Conservation (phyloP, 2,329 filamentous ascomycete genomes). For the Blastomyces emzantsi region DNA sequence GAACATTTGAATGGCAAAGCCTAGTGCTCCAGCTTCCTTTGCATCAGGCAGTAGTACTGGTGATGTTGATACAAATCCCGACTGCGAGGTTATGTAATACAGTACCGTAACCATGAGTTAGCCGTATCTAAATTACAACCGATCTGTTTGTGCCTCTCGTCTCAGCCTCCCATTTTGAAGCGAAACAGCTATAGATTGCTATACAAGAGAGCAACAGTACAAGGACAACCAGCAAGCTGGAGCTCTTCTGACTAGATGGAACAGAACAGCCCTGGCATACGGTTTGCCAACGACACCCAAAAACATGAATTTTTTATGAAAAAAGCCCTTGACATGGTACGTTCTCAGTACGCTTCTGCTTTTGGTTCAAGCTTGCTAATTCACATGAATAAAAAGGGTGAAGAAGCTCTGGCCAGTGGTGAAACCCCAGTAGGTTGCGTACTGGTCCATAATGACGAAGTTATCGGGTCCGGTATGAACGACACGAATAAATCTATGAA, state of each 20-base stretch:
- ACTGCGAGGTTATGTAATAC: constrained; percentile 1
- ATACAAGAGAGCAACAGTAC: neutral
- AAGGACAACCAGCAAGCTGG: neutral
- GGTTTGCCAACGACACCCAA: constrained; percentile 7
- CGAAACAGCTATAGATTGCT: neutral
- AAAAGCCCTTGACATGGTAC: constrained; percentile 77
- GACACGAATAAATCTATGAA: constrained; percentile 84
- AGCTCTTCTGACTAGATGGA: neutral
- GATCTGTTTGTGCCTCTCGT: no score
- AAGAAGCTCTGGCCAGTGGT: constrained; percentile 71
- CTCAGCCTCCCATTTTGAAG: no score
- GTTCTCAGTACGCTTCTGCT: neutral
- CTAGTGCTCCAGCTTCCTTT: neutral
- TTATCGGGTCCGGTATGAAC: constrained; percentile 91
- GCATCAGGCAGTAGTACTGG: neutral
- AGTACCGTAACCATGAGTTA: neutral
- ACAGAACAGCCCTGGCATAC: neutral
- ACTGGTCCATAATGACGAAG: constrained; percentile 65
- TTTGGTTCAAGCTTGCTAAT: neutral
- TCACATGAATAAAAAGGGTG: constrained; percentile 49
- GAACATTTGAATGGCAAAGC: neutral
- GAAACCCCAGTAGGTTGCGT: constrained; percentile 97
- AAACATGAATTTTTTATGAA: constrained; percentile 62
- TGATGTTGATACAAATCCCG: no score
- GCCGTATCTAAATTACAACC: neutral